Base-by-base conservation (phyloP, 306 rosid genomes). In the Castanea crenata region DNA sequence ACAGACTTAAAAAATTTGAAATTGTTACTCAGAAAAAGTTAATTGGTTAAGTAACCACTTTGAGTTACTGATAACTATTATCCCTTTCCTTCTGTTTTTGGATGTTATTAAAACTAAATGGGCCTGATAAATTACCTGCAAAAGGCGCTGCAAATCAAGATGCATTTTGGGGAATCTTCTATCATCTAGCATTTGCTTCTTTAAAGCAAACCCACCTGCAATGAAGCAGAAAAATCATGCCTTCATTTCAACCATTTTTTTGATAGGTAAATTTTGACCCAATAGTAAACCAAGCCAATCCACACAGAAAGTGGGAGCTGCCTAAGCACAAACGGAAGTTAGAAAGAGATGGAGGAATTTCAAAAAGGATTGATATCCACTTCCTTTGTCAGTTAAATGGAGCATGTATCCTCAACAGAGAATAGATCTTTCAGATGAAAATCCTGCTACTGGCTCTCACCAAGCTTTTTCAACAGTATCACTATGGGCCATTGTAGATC, bases 111-210 rank as follows among this genome's bases (percentile, higher is more conserved):
- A 44, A 79, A 82, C 75, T 14, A 57, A 78, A 77, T 61, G 55
- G 81, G 61, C 4, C 23, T n/a, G 44, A 75, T 62, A 74, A 65
- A 74, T 55, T 81, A 95, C 98, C 98, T 95, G 99, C 77, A 95
- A 83, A 73, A 95, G 96, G 44, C 99, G 94, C 92, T 93, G 98
- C 88, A 95, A 86, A 80, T 95, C 81, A 81, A 93, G 89, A 87
- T 95, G 95, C 86, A 95, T 87, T 81, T 95, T 95, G 64, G 99
- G 97, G 80, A 95, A 95, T 93, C 94, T 89, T 89, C 99, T 88
- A 61, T 95, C 99, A 84, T 95, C 99, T 51, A 95, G 87, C 99
- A 95, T 93, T 90, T 93, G 92, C 84, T 95, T 95, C 90, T 93
- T 93, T 87, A 91, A 83, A 74, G 88, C 87, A 83, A 88, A 87